phyloP scores from a whole-genome alignment of 192 early-diverging fungal species.

The Podila verticillata region DNA sequence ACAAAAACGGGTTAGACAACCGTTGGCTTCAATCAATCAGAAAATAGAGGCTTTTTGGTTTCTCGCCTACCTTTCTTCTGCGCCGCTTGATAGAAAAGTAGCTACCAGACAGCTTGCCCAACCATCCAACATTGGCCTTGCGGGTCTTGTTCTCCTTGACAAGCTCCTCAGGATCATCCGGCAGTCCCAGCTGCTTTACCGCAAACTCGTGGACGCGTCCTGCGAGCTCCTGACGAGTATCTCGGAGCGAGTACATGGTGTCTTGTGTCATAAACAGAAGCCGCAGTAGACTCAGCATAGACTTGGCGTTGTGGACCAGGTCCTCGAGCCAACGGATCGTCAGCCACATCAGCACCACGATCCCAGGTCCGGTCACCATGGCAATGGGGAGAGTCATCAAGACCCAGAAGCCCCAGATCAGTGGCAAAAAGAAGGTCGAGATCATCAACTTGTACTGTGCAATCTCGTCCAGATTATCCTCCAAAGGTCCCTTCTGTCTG shows the following conservation, averaged over 20 bases:
- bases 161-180: constrained; percentile 52
- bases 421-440: constrained; percentile 38
- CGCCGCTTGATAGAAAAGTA: constrained; percentile 54
- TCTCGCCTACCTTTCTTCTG: constrained; percentile 42
- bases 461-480: constrained; percentile 56
- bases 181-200: constrained; percentile 38
- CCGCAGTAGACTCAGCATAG: constrained; percentile 34
- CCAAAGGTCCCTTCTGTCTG: constrained; percentile 39
- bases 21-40: no score
- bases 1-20: no score
- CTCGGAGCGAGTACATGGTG: constrained; percentile 32
- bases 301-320: constrained; percentile 46
- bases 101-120: constrained; percentile 38
- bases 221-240: constrained; percentile 25
- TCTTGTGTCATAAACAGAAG: constrained; percentile 43
- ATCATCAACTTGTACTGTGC: constrained; percentile 57
- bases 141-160: constrained; percentile 41
- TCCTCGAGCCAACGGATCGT: constrained; percentile 56
- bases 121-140: constrained; percentile 37
- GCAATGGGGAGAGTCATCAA: constrained; percentile 46
- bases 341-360: constrained; percentile 53
- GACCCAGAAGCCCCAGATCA: constrained; percentile 47
- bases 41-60: no score
- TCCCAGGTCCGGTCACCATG: constrained; percentile 35
- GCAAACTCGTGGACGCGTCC: constrained; percentile 39